These are phyloP conservation scores for Colletotrichum zoysiae DNA, from an alignment of 2,329 filamentous ascomycete genomes.

Conservation along the genomic window DNA sequence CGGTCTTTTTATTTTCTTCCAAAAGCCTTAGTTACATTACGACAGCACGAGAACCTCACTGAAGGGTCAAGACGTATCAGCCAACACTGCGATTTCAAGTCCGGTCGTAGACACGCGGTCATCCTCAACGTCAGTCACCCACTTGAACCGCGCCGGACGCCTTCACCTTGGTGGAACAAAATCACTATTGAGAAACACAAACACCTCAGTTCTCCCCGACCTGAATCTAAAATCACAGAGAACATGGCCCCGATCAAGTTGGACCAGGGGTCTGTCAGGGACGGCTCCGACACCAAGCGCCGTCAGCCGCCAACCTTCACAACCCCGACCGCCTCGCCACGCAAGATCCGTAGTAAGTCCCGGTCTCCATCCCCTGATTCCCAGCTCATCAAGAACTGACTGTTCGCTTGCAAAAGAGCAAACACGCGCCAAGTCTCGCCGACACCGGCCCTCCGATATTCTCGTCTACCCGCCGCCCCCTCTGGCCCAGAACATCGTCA, in stretches of 20 bases:
- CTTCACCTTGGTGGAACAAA: neutral
- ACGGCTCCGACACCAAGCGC: neutral
- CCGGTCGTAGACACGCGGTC: neutral
- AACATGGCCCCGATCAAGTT: neutral
- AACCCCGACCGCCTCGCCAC: neutral
- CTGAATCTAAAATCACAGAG: neutral
- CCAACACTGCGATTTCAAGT: neutral
- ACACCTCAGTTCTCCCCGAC: neutral
- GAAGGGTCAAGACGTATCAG: neutral
- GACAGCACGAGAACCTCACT: no score
- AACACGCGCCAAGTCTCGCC: neutral
- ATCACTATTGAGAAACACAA: neutral
- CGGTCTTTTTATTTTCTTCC: neutral
- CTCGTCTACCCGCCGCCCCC: neutral
- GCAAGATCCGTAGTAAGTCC: neutral
- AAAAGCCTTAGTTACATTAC: neutral
- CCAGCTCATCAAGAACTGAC: neutral
- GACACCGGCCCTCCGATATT: neutral
- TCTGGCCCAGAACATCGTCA: neutral
- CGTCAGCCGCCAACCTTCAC: neutral
- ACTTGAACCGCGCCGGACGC: neutral
- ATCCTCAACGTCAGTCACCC: neutral
- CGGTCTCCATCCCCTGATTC: no score
- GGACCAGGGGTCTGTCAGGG: neutral
- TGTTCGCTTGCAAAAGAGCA: neutral